Evolutionary conservation across 2,329 filamentous ascomycete species (phyloP).

Genomic region (Curvularia sp.): DNA sequence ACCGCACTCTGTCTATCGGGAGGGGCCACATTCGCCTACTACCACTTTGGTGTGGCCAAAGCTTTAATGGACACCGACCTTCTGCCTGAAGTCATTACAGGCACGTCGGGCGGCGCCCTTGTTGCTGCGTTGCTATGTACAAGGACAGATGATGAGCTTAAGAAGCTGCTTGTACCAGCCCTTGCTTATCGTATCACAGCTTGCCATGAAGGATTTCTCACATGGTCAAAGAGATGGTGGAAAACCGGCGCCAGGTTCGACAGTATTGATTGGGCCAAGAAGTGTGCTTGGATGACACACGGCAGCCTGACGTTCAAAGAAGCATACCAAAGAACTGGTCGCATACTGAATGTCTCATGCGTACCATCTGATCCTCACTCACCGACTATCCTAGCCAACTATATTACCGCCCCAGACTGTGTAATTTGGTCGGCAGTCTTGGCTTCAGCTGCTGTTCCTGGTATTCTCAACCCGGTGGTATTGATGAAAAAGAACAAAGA

Average conservation of each 20-base stretch:
- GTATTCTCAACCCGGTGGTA: conserved; percentile 93
- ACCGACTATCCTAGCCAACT: conserved; percentile 90
- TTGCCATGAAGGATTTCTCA: conserved; percentile 76
- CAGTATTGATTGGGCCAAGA: conserved; percentile 85
- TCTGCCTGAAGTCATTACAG: conserved; percentile 92
- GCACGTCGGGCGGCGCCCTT: conserved; percentile 91
- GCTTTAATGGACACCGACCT: conserved; percentile 85
- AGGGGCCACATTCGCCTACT: conserved; percentile 93
- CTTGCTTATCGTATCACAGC: conserved; percentile 85
- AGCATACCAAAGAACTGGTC: conserved; percentile 90
- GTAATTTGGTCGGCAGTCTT: conserved; percentile 98
- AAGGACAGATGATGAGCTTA: conserved; percentile 88
- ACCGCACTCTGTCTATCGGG: conserved; percentile 93
- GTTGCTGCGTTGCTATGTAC: conserved; percentile 88
- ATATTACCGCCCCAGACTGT: conserved; percentile 92
- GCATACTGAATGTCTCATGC: conserved; percentile 94
- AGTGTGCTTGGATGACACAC: conserved; percentile 86
- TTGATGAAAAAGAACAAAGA: conserved; percentile 84
- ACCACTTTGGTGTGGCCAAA: conserved; percentile 92
- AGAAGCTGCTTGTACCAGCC: conserved; percentile 81
- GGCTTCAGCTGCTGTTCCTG: conserved; percentile 92
- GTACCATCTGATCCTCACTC: conserved; percentile 96
- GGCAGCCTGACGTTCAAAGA: conserved; percentile 95
- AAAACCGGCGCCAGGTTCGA: conserved; percentile 93
- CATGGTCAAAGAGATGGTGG: conserved; percentile 87